Evolutionary conservation across 202 grass and related monocot genomes (phyloP).

Genomic region (Carex sylvatica): DNA sequence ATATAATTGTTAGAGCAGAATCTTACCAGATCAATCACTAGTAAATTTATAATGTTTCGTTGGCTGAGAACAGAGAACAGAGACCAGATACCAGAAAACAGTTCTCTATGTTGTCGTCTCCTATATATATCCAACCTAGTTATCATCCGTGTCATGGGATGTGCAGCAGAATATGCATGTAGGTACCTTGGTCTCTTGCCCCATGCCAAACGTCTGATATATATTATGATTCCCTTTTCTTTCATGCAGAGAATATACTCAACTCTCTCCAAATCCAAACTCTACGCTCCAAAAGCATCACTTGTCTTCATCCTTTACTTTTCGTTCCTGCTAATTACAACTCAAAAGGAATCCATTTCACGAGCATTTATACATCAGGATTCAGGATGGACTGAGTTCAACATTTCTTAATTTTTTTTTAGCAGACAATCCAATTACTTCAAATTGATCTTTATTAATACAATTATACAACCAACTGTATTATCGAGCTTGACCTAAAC

Average conservation of each 20-base stretch:
- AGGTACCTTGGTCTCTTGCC: neutral
- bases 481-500: no score
- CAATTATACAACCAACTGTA: no score
- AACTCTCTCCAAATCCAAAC: neutral
- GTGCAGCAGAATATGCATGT: neutral
- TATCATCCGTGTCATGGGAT: neutral
- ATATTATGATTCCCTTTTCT: neutral
- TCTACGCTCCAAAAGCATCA: slow-evolving; percentile 12
- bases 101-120: neutral
- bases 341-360: neutral
- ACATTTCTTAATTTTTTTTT: no score
- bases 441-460: no score
- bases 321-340: neutral
- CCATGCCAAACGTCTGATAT: neutral
- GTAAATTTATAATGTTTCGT: neutral
- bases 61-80: neutral
- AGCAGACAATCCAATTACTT: no score
- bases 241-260: slow-evolving; percentile 18
- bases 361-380: neutral
- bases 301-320: neutral
- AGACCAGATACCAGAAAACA: neutral
- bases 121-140: neutral
- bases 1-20: neutral
- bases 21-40: neutral
- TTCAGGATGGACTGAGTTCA: no score